These are phyloP conservation scores for Hypoxylon intermedium DNA, from an alignment of 495 filamentous ascomycete genomes.

Conservation along the genomic window DNA sequence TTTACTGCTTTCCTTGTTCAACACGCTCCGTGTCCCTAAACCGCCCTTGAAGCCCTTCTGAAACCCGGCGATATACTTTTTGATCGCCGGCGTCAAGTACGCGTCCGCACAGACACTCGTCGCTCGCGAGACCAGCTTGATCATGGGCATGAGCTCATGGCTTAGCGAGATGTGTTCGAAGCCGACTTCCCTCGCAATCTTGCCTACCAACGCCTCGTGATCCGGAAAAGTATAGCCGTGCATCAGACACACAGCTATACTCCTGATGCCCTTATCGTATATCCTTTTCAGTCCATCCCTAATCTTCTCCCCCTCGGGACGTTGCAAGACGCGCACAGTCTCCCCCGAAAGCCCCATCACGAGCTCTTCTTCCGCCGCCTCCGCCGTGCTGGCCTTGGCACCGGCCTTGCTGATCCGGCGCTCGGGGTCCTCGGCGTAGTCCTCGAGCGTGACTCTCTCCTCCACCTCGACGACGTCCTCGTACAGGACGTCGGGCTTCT, in stretches of 20 bases:
- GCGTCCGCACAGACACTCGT: slow-evolving; percentile 45
- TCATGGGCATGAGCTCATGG: slow-evolving; percentile 42
- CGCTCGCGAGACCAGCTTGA: slow-evolving; percentile 43
- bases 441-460: slow-evolving; percentile 75
- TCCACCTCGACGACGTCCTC: slow-evolving; percentile 76
- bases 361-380: no score
- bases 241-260: slow-evolving; percentile 39
- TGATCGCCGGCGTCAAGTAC: slow-evolving; percentile 43
- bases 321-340: slow-evolving; percentile 31
- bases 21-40: slow-evolving; percentile 64
- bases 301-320: slow-evolving; percentile 23
- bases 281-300: slow-evolving; percentile 31
- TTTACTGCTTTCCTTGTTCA: slow-evolving; percentile 52
- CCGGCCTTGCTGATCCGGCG: slow-evolving; percentile 58
- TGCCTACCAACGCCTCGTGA: slow-evolving; percentile 50
- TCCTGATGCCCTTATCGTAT: slow-evolving; percentile 33
- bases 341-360: slow-evolving; percentile 12
- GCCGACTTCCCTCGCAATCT: slow-evolving; percentile 52
- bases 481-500: slow-evolving; percentile 77
- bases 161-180: slow-evolving; percentile 36
- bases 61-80: slow-evolving; percentile 68
- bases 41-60: slow-evolving; percentile 66
- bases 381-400: slow-evolving; percentile 49
- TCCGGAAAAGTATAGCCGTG: slow-evolving; percentile 47
- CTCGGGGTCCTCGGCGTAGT: slow-evolving; percentile 81